Base-by-base conservation (phyloP, 164 flowering plant species). In the Echeveria elegans region DNA sequence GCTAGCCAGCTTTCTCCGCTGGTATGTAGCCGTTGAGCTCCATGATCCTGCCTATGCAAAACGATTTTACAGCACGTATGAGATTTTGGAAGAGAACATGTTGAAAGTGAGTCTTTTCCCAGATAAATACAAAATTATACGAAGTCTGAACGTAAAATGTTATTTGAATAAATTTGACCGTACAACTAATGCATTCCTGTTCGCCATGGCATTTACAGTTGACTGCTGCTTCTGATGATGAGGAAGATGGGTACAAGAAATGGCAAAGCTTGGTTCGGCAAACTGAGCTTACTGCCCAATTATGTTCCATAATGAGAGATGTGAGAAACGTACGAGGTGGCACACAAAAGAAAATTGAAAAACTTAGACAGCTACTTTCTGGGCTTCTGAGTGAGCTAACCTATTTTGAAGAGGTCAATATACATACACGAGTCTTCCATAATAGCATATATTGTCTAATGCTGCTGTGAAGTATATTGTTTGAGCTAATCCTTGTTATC, bases 221-320 rank as follows among this genome's bases (percentile, higher is more conserved):
- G 77, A 75, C 80, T 67, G 78, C 87, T 72, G 79, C 82, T 69
- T 72, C 77, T n/a, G 74, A 75, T 80, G 92, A 86, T 50, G 88
- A 82, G 52, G 98, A 85, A 78, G 91, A 92, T 78, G 97, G 98
- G 50, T 40, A 10, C 56, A 90, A 84, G 78, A 65, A 85, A 72
- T 95, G 99, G 99, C 99, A 87, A 65, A 88, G 96, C 77, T 82
- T 95, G 86, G 95, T 92, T 68, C 93, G 94, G 11, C 98, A 95
- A 72, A 95, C 96, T 28, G 99, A 95, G 75, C 76, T 95, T 78
- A 90, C 94, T 72, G 99, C 99, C 31, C 99, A 95, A 72, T 75
- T 95, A 75, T 88, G 97, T 72, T 88, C 94, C 37, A 90, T 95
- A 66, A 86, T 69, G 78, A 87, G 90, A 80, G 99, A 95, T 74